phyloP scores from a whole-genome alignment of 306 rosid species.

The Gastrolobium bilobum region DNA sequence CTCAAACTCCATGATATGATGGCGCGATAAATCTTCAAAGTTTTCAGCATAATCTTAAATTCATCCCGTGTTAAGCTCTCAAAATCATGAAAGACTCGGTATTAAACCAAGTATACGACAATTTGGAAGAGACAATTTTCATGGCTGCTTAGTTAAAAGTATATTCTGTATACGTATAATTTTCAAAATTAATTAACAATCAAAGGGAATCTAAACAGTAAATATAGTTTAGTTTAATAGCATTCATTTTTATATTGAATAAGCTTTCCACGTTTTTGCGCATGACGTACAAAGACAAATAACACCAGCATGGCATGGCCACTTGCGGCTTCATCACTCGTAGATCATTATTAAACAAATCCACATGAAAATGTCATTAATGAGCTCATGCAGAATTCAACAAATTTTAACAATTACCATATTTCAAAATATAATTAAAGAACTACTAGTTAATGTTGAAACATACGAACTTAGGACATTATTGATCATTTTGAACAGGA shows the following conservation, averaged over 20 bases:
- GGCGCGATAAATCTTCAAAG: too few relatives aligned
- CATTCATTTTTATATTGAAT: conserved; percentile 14
- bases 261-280: conserved; percentile 17
- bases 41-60: too few relatives aligned
- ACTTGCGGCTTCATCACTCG: conserved; percentile 39
- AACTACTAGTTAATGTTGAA: background rate
- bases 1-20: too few relatives aligned
- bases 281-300: conserved; percentile 29
- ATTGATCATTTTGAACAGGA: background rate
- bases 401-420: background rate
- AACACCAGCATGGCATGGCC: conserved; percentile 38
- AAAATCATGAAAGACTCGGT: too few relatives aligned
- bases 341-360: conserved; percentile 31
- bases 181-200: background rate
- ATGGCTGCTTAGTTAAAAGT: background rate
- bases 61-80: too few relatives aligned
- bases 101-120: too few relatives aligned
- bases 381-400: conserved; percentile 43
- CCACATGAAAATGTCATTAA: conserved; percentile 37
- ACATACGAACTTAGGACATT: background rate
- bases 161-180: background rate
- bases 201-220: conserved; percentile 36
- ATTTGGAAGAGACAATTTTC: background rate
- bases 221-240: conserved; percentile 24
- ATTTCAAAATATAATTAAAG: background rate